Conservation (phyloP, 306 rosid species). For the Mimosa bimucronata region DNA sequence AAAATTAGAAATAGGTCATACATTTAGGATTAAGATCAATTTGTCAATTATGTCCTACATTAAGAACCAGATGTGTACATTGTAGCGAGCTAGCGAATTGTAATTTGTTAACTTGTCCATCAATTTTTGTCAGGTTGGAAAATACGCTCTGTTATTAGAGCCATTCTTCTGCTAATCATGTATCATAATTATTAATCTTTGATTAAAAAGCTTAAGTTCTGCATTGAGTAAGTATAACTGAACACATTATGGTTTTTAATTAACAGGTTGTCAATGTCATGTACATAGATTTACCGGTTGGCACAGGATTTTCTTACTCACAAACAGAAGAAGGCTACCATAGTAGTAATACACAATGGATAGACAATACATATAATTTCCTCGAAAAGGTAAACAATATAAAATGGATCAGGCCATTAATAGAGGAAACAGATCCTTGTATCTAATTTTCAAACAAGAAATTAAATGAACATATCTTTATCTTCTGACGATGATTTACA, state of each 20-base stretch:
- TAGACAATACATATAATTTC: conserved; percentile 42
- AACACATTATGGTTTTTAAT: not conserved
- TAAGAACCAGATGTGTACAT: too few relatives aligned
- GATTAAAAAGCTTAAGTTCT: too few relatives aligned
- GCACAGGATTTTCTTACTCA: conserved; percentile 55
- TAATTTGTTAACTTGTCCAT: not conserved
- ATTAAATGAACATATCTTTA: not conserved
- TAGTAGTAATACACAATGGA: conserved; percentile 35
- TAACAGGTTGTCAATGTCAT: conserved; percentile 44
- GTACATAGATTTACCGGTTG: conserved; percentile 55
- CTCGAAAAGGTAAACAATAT: conserved; percentile 44
- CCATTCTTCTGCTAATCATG: too few relatives aligned
- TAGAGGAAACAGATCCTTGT: not conserved
- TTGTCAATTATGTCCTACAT: too few relatives aligned
- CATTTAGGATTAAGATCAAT: too few relatives aligned
- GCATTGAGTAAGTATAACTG: not conserved
- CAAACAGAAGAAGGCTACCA: conserved; percentile 22
- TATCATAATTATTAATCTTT: too few relatives aligned
- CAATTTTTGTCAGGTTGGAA: not conserved
- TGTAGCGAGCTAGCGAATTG: too few relatives aligned
- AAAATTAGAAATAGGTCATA: too few relatives aligned
- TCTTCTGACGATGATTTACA: not conserved
- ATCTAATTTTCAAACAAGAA: not conserved
- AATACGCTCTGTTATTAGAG: too few relatives aligned
- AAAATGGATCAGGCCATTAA: not conserved